Evolutionary conservation across 208 protist genomes (phyloP), one percentile per base, ranked within the genome.

Genomic region (Trypanosomatidae sp.): DNA sequence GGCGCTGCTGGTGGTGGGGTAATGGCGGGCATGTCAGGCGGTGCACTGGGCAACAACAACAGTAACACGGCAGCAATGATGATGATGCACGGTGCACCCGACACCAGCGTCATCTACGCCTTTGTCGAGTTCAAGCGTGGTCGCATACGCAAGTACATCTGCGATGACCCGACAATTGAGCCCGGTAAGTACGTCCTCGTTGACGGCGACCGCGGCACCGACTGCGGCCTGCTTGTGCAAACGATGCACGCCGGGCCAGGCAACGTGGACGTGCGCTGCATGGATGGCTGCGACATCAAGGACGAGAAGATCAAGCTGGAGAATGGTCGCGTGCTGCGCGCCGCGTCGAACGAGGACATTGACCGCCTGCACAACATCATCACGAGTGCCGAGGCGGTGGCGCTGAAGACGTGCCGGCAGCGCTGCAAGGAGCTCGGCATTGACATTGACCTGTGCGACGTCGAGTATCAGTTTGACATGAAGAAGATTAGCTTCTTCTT

Each of bases 401-500:
- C 87, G 4, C 72, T 92, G 19, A 83, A 85, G 56, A 87, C 74
- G 20, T 94, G 87, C 69, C 66, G 65, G 10, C 66, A 88, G 63
- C 72, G 75, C 25, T 81, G 71, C 53, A 33, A 66, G 37, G 80
- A 95, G 40, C 70, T 86, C 21, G 72, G 73, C 18, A 82, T 95
- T 16, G 70, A 73, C 20, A 90, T 92, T 30, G 66, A 79, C 39
- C 48, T 93, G 16, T 46, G 79, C 23, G 84, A 92, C 53, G 71
- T 72, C 21, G 84, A 95, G 52, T 93, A 92, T 51, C 88, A 95
- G 80, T 93, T 93, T 47, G 88, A 95, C 50, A 82, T 79, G 70
- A 92, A 93, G 55, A 95, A 95, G 60, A 75, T 95, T 38, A 87
- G 74, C 51, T 95, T 95, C 49, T 95, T 84, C 66, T 95, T 91